A percentile compares a stretch with the other conserved stretches of the same genome.
Conservation (phyloP, 2,329 filamentous ascomycete genomes). For the Alternaria viburni region DNA sequence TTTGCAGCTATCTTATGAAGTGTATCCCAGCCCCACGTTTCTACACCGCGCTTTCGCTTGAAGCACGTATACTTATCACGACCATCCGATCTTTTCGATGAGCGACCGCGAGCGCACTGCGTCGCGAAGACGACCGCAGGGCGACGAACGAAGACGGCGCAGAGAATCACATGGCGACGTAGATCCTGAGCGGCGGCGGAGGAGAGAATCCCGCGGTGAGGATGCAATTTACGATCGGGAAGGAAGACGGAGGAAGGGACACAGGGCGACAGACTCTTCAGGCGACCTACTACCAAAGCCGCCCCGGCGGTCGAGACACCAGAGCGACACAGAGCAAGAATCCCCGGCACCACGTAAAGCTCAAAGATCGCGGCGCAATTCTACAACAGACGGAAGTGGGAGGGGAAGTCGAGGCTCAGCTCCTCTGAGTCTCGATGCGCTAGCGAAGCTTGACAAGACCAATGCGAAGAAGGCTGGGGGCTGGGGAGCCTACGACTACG, state of each 20-base stretch:
- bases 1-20: slow-evolving; percentile 1
- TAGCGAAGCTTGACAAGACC: slow-evolving; percentile 70
- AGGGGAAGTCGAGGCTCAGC: slow-evolving; percentile 38
- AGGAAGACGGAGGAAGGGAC: slow-evolving; percentile 40
- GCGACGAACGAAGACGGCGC: slow-evolving; percentile 37
- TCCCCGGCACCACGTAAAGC: slow-evolving; percentile 31
- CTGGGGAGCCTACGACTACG: slow-evolving; percentile 52
- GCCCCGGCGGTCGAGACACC: slow-evolving; percentile 23
- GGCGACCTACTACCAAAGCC: slow-evolving; percentile 44
- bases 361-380: slow-evolving; percentile 26
- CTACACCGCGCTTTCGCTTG: slow-evolving; percentile 9
- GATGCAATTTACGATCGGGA: slow-evolving; percentile 31
- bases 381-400: slow-evolving; percentile 34
- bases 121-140: slow-evolving; percentile 29
- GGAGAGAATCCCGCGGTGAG: slow-evolving; percentile 27
- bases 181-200: slow-evolving; percentile 26
- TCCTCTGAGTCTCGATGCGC: slow-evolving; percentile 61
- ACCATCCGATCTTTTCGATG: slow-evolving; percentile 13
- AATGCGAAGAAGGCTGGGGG: slow-evolving; percentile 60
- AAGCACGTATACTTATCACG: not conserved
- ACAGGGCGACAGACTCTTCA: slow-evolving; percentile 49
- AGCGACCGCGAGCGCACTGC: slow-evolving; percentile 32
- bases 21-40: slow-evolving; percentile 23
- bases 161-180: slow-evolving; percentile 36
- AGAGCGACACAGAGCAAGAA: slow-evolving; percentile 43